A percentile compares a stretch with the other conserved stretches of the same genome.
These are phyloP conservation scores for Lantana camara DNA, from an alignment of 257 asterid genomes.

Conservation along the genomic window DNA sequence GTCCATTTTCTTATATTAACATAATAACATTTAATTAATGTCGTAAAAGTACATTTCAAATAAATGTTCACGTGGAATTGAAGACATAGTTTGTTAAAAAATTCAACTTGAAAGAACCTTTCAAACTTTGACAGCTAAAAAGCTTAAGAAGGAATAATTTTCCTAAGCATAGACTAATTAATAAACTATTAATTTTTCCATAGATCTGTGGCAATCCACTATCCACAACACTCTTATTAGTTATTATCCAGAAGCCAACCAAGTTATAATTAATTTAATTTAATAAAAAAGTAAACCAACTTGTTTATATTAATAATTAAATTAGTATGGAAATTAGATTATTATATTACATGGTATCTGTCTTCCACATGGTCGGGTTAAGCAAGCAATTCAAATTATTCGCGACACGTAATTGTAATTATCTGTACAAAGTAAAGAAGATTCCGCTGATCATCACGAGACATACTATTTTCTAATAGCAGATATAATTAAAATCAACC, in stretches of 20 bases:
- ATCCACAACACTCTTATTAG: too few species aligned
- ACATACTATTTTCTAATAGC: conserved; percentile 9
- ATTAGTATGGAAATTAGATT: neutral
- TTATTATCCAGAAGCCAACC: too few species aligned
- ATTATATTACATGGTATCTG: neutral
- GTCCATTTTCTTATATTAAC: too few species aligned
- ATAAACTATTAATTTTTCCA: neutral
- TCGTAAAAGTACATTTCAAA: too few species aligned
- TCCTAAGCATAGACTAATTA: conserved; percentile 3
- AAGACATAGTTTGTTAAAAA: too few species aligned
- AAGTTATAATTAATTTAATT: neutral
- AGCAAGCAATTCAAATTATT: too few species aligned
- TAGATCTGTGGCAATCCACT: neutral
- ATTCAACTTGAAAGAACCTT: too few species aligned
- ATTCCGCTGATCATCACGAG: too few species aligned
- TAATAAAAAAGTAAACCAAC: conserved; percentile 11
- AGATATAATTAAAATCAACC: conserved; percentile 1
- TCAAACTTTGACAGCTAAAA: conserved; percentile 7
- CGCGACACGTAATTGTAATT: too few species aligned
- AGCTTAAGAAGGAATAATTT: neutral
- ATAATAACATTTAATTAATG: too few species aligned
- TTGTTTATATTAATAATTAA: neutral
- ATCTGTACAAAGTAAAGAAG: too few species aligned
- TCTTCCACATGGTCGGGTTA: conserved; percentile 14
- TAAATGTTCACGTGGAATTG: too few species aligned